Evolutionary conservation across 2,329 filamentous ascomycete species (phyloP).

Genomic region (Torrubiellomyces zombiae): DNA sequence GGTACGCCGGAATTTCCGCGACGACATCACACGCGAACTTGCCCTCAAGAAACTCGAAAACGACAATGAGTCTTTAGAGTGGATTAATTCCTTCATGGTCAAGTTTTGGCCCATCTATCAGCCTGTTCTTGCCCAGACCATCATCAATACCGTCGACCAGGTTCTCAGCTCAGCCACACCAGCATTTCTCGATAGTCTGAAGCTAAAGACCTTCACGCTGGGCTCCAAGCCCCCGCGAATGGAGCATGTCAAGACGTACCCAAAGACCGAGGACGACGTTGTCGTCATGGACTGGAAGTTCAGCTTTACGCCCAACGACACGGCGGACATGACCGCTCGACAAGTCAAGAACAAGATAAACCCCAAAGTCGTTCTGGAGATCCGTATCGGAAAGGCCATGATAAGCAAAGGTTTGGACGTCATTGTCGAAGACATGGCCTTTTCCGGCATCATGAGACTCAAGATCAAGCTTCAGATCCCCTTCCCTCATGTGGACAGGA

Average conservation of each 20-base stretch:
- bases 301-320: slow-evolving; percentile 95
- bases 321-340: slow-evolving; percentile 71
- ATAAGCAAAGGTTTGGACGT: slow-evolving; percentile 94
- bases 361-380: slow-evolving; percentile 88
- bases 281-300: slow-evolving; percentile 99
- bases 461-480: slow-evolving; percentile 95
- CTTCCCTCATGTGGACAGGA: slow-evolving; percentile 85
- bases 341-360: slow-evolving; percentile 95
- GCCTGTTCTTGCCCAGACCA: slow-evolving; percentile 77
- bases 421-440: slow-evolving; percentile 96
- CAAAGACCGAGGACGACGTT: slow-evolving; percentile 84
- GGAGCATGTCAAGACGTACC: slow-evolving; percentile 97
- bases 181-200: slow-evolving; percentile 80
- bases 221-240: slow-evolving; percentile 89
- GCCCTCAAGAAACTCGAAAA: slow-evolving; percentile 75
- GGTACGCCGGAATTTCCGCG: slow-evolving; percentile 86
- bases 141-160: slow-evolving; percentile 90
- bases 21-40: slow-evolving; percentile 82
- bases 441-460: slow-evolving; percentile 86
- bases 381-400: slow-evolving; percentile 87
- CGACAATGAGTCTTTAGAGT: slow-evolving; percentile 84
- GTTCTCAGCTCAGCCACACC: slow-evolving; percentile 86
- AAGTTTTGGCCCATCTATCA: slow-evolving; percentile 99
- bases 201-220: slow-evolving; percentile 83
- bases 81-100: slow-evolving; percentile 97